Evolutionary conservation across 108 stramenopile genomes (phyloP), one percentile per base, ranked within the genome.

Genomic region (Nitzschia sp.): DNA sequence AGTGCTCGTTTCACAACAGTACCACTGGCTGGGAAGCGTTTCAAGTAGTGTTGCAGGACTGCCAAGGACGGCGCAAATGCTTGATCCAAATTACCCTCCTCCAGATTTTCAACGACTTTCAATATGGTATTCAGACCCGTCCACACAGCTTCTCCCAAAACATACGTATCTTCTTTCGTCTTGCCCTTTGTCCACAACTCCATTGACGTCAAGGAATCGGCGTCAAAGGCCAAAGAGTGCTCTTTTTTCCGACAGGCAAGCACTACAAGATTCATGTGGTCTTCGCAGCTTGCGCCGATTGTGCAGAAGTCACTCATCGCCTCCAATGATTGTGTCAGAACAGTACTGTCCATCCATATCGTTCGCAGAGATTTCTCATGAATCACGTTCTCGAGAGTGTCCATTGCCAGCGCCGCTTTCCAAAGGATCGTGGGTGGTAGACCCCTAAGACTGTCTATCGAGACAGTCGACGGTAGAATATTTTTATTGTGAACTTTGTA

Each of bases 231-330:
- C 28, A 69, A 29, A 1, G 59, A 29, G 21, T 29, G 33, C 15
- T 64, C 38, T 65, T 69, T 67, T 33, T 44, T 53, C 61, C 76
- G 63, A 69, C 87, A 63, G 71, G 77, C 68, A 16, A 76, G 56
- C 0, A 94, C 68, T 3, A 91, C 45, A 47, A 85, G 81, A 53
- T 85, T 68, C 66, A 94, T 89, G 52, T 87, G 66, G 53, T 85
- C 89, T 52, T 79, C 66, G 72, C 88, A 89, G 69, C 85, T 85
- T 35, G 87, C 85, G 29, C 80, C 86, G 38, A 90, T 88, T 1
- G 89, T 90, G 29, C 86, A 88, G 56, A 93, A 83, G 52, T 93
- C 88, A 65, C 88, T 89, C 2, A 73, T 76, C 25, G 89, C 81
- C 80, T 88, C 86, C 15, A 86, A 52, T 22, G 91, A 65, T 25